Evolutionary conservation across 495 filamentous ascomycete genomes (phyloP).

Genomic region (Xanthoparmelia taractica): DNA sequence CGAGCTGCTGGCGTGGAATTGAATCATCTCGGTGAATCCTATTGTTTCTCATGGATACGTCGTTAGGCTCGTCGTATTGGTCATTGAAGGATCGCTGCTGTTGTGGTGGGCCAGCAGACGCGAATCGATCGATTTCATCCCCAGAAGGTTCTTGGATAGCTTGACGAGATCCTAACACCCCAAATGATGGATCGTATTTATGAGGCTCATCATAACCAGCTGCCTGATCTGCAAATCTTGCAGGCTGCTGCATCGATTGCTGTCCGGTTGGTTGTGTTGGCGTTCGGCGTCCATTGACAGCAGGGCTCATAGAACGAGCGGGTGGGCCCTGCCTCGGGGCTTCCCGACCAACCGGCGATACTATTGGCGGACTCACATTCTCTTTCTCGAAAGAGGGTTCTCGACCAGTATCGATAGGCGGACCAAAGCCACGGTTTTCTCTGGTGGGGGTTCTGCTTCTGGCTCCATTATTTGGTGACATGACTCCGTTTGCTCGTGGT

Average conservation of each 20-base stretch:
- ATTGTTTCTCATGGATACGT: constrained; percentile 7
- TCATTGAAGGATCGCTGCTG: constrained; percentile 23
- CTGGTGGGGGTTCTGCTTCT: constrained; percentile 56
- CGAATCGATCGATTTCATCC: constrained; percentile 18
- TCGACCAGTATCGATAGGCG: constrained; percentile 45
- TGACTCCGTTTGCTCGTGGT: constrained; percentile 51
- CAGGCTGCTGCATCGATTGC: constrained; percentile 30
- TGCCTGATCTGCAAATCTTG: constrained; percentile 14
- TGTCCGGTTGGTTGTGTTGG: constrained; percentile 44
- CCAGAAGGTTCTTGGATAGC: constrained; percentile 21
- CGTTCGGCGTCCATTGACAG: constrained; percentile 52
- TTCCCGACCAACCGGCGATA: constrained; percentile 29
- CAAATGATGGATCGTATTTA: constrained; percentile 15
- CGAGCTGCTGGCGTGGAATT: constrained; percentile 20
- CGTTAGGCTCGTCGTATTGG: constrained; percentile 11
- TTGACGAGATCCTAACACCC: constrained; percentile 27
- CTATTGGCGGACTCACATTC: constrained; percentile 46
- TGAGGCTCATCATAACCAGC: constrained; percentile 19
- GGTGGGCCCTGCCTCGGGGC: constrained; percentile 30
- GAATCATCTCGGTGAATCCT: constrained; percentile 10
- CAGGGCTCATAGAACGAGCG: constrained; percentile 33
- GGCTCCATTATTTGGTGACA: constrained; percentile 34
- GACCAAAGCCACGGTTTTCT: constrained; percentile 42
- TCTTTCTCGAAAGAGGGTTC: constrained; percentile 41
- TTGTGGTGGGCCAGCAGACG: constrained; percentile 15